Percentiles rank a stretch among this genome's conserved stretches.
phyloP scores from a whole-genome alignment of 768 basidiomycete genomes.

The Albatrellus ellisii region DNA sequence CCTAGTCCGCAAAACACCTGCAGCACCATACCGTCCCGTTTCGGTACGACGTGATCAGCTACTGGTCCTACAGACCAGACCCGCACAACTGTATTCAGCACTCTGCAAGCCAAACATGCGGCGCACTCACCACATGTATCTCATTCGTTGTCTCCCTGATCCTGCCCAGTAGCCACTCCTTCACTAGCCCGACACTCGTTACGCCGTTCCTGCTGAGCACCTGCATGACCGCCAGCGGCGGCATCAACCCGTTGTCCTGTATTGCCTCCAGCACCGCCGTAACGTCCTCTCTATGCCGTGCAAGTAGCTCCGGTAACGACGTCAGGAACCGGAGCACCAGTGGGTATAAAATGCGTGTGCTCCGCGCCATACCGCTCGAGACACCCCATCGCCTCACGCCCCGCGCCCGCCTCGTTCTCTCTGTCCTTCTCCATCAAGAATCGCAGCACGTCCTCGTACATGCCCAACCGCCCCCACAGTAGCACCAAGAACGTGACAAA shows the following conservation, averaged over 20 bases:
- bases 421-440: slow-evolving; percentile 78
- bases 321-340: slow-evolving; percentile 86
- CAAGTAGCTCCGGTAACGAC: slow-evolving; percentile 59
- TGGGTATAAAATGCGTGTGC: slow-evolving; percentile 69
- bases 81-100: background rate
- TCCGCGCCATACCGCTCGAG: slow-evolving; percentile 60
- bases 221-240: slow-evolving; percentile 83
- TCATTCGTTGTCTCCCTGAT: slow-evolving; percentile 64
- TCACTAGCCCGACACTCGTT: slow-evolving; percentile 83
- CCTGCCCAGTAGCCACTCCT: slow-evolving; percentile 77
- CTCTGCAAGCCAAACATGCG: no score
- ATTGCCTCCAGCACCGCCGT: slow-evolving; percentile 61
- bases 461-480: slow-evolving; percentile 87
- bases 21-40: slow-evolving; percentile 46
- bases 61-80: slow-evolving; percentile 60
- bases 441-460: slow-evolving; percentile 91
- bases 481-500: slow-evolving; percentile 81
- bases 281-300: slow-evolving; percentile 60
- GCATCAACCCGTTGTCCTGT: slow-evolving; percentile 71
- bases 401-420: slow-evolving; percentile 27
- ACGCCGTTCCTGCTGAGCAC: slow-evolving; percentile 80
- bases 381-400: slow-evolving; percentile 52
- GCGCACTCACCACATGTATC: slow-evolving; percentile 70
- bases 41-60: slow-evolving; percentile 80
- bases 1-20: slow-evolving; percentile 83